Evolutionary conservation across 2,329 filamentous ascomycete species (phyloP), one percentile per base, ranked within the genome.

Genomic region (Aspergillus brunneoviolaceus): DNA sequence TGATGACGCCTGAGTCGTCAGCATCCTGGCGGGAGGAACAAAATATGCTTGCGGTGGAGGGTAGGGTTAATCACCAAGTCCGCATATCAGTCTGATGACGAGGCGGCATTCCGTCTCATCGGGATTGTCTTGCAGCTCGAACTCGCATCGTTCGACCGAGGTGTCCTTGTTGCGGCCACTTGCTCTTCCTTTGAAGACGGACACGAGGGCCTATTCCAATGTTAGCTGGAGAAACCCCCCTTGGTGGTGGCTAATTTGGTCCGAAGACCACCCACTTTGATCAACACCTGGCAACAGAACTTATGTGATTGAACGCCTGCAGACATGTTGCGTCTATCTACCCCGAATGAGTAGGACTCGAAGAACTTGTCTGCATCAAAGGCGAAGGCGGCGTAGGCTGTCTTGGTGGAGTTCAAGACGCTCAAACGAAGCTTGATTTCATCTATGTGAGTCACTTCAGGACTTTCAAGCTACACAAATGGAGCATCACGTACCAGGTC

Each of bases 371-470:
- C 76, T 16, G 77, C 78, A 54, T 85, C 81, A 27, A 88, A 78
- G 1, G 79, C 79, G 63, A 87, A 85, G 3, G 85, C 84, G 2
- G 84, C 83, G 75, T 88, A 87, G 35, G 85, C 85, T 7, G 86
- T 87, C 65, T 86, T 86, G 6, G 86, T 86, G 9, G 81, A 80
- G 67, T 89, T 88, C 60, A 89, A 75, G 49, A 84, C 81, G 57
- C 84, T 87, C 33, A 89, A 74, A 2, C 84, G 82, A 62, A 88
- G 81, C 86, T 86, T 49, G 33, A 35, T 29, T 16, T 23, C 33
- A 3, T 5, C n/a, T 23, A 31, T 10, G 59, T 70, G 49, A 67
- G 63, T 33, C 9, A 29, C 27, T 29, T 9, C 27, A 29, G 27
- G 27, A 29, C 45, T 3, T 2, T 19, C 11, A 3, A 39, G 6